These are phyloP conservation scores for Dioscorea alata DNA, from an alignment of 106 monocot genomes.

Conservation along the genomic window DNA sequence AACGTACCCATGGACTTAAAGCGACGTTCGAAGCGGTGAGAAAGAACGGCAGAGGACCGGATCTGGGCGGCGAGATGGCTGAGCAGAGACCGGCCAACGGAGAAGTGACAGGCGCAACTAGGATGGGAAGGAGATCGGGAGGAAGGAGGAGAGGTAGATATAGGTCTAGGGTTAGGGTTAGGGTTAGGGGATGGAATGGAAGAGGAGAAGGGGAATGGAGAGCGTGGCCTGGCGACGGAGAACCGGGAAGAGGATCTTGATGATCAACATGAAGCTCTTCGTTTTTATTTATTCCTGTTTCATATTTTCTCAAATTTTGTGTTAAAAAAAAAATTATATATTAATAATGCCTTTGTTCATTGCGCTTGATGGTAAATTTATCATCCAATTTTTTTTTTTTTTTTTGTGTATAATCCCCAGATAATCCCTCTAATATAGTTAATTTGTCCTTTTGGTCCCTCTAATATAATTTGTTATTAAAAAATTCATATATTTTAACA, in stretches of 20 bases:
- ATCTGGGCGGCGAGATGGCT: constrained; percentile 22
- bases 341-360: no score
- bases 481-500: no score
- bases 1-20: constrained; percentile 40
- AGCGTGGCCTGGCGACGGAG: constrained; percentile 8
- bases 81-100: constrained; percentile 16
- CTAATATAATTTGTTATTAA: no score
- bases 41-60: constrained; percentile 23
- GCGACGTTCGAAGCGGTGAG: constrained; percentile 31
- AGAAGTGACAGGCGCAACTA: constrained; percentile 19
- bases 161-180: constrained; percentile 1
- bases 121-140: background rate
- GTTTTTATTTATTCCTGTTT: no score
- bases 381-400: no score
- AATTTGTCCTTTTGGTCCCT: no score
- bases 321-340: no score
- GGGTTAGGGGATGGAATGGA: background rate
- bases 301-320: no score
- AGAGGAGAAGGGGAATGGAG: constrained; percentile 14
- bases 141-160: background rate
- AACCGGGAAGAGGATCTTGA: constrained; percentile 26
- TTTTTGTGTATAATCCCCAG: no score
- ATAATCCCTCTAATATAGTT: no score
- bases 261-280: constrained; percentile 12
- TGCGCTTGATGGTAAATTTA: no score